Base-by-base conservation (phyloP, 2,329 filamentous ascomycete genomes). In the Botrytis elliptica region DNA sequence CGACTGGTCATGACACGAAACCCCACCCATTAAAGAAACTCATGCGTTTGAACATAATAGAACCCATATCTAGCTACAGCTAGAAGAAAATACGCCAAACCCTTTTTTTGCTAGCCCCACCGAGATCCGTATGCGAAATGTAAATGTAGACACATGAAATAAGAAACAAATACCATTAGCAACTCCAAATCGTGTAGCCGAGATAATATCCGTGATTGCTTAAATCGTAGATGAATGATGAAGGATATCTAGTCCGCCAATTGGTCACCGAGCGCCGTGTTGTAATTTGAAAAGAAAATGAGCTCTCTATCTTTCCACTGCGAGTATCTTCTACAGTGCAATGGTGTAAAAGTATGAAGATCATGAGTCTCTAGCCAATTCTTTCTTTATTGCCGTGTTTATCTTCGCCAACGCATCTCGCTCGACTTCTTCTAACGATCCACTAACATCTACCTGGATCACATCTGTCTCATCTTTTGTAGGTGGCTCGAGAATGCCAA, bases 401-500 rank as follows among this genome's bases (percentile, higher is more conserved):
- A 91, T 90, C 76, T 85, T 85, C 49, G 85, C 83, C 67, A 92
- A 82, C 3, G 91, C 88, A 70, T 89, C 86, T 38, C 83, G 82
- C 83, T 90, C 86, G 73, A 95, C 91, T 69, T 88, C 84, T 68
- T 90, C 84, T 77, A 87, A 76, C 71, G 87, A 80, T 74, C 85
- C 82, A 84, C 88, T 89, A 72, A 92, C 91, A 81, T 94, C 91
- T 74, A 95, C 85, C 72, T 85, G 89, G 75, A 94, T 86, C 75
- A 93, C 91, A 82, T 96, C 93, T 36, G 83, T 86, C 80, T 94
- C 92, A 72, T 93, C 89, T 64, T 84, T 83, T 70, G 86, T 86
- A 0, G 96, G 96, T 75, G 92, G 90, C 84, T 99, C 95, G n/a
- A 99, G 87, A 70, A 90, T 92, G 76, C 91, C 89, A 77, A 98